A percentile compares a stretch with the other conserved stretches of the same genome.
These are phyloP conservation scores for Plasmodium chabaudi DNA, from an alignment of 169 alveolate genomes.

Conservation along the genomic window DNA sequence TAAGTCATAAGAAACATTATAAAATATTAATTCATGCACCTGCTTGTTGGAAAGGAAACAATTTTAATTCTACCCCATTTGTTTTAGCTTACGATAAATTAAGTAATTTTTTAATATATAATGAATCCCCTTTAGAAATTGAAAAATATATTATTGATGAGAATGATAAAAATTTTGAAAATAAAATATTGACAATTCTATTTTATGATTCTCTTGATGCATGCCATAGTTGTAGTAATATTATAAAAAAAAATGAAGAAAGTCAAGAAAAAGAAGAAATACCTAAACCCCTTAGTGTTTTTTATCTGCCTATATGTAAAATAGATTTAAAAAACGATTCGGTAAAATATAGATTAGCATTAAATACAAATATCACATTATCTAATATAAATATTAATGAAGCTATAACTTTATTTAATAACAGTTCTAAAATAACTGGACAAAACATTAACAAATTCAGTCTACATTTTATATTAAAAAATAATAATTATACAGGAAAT, in stretches of 20 bases:
- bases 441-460: constrained; percentile 64
- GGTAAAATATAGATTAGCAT: constrained; percentile 50
- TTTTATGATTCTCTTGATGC: constrained; percentile 65
- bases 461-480: constrained; percentile 54
- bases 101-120: constrained; percentile 55
- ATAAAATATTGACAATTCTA: constrained; percentile 34
- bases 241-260: constrained; percentile 40
- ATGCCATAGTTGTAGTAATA: constrained; percentile 27
- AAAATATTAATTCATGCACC: constrained; percentile 68
- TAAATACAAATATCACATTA: constrained; percentile 27
- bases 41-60: constrained; percentile 73
- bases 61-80: constrained; percentile 46
- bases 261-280: constrained; percentile 3
- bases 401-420: constrained; percentile 64
- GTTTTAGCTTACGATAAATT: constrained; percentile 45
- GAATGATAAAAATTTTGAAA: constrained; percentile 52
- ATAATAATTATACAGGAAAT: constrained; percentile 37
- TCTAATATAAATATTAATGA: constrained; percentile 55
- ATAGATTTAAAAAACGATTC: constrained; percentile 54
- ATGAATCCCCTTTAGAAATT: constrained; percentile 70
- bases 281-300: constrained; percentile 56
- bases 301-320: constrained; percentile 45
- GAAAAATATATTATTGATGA: constrained; percentile 64
- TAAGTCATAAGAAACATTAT: constrained; percentile 21
- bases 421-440: constrained; percentile 52